A percentile compares a stretch with the other conserved stretches of the same genome.
phyloP scores from a whole-genome alignment of 2,329 filamentous ascomycete genomes.

The Ceratocystis ficicola region DNA sequence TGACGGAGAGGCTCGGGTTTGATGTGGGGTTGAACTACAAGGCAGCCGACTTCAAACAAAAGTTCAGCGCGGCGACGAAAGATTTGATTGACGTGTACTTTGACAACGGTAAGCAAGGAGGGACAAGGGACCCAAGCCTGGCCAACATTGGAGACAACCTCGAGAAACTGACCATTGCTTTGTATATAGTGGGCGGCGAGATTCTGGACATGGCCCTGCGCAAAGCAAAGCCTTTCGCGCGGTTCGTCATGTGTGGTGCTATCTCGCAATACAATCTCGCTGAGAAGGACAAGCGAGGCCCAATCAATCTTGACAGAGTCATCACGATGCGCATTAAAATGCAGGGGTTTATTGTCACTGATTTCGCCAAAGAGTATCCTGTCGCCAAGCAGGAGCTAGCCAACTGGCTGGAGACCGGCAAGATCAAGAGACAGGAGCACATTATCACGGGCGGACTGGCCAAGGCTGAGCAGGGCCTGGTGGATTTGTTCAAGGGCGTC shows the following conservation, averaged over 20 bases:
- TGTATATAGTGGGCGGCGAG: constrained; percentile 46
- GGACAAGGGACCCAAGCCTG: background rate
- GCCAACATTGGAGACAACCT: background rate
- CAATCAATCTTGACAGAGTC: constrained; percentile 42
- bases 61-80: constrained; percentile 48
- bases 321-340: constrained; percentile 47
- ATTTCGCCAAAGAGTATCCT: constrained; percentile 47
- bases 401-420: constrained; percentile 58
- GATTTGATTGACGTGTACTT: constrained; percentile 57
- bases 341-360: constrained; percentile 63
- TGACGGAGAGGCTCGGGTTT: constrained; percentile 52
- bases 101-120: constrained; percentile 43
- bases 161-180: constrained; percentile 18
- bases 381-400: constrained; percentile 49
- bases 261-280: constrained; percentile 58
- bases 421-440: constrained; percentile 58
- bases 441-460: constrained; percentile 57
- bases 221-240: constrained; percentile 48
- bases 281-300: constrained; percentile 38
- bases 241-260: constrained; percentile 59
- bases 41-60: constrained; percentile 44
- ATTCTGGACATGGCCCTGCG: constrained; percentile 54
- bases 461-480: constrained; percentile 50
- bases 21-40: constrained; percentile 61
- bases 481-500: constrained; percentile 52